Evolutionary conservation across 2,329 filamentous ascomycete species (phyloP).

Genomic region (Cladosporium cucumerinum): DNA sequence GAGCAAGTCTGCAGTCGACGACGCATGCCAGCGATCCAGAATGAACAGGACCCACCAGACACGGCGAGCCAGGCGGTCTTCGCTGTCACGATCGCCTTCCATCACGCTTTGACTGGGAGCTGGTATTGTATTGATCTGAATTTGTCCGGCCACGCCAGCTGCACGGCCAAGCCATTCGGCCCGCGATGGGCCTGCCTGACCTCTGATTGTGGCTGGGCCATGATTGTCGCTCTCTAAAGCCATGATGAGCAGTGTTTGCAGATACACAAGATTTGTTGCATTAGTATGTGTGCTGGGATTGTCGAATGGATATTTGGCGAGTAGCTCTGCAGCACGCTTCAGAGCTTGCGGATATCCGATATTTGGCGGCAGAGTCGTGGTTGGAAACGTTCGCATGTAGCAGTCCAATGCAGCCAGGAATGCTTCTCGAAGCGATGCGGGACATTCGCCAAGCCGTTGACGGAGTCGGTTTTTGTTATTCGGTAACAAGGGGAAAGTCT

Average conservation of each 20-base stretch:
- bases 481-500: constrained; percentile 64
- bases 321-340: constrained; percentile 43
- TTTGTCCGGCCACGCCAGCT: constrained; percentile 61
- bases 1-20: constrained; percentile 61
- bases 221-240: constrained; percentile 63
- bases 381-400: constrained; percentile 55
- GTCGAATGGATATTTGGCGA: constrained; percentile 46
- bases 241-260: constrained; percentile 65
- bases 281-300: constrained; percentile 40
- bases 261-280: constrained; percentile 52
- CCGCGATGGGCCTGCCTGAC: constrained; percentile 47
- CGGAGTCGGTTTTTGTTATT: constrained; percentile 55
- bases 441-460: constrained; percentile 55
- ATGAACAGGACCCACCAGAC: constrained; percentile 71
- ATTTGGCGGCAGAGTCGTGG: constrained; percentile 36
- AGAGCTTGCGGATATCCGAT: constrained; percentile 36
- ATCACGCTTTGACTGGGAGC: constrained; percentile 39
- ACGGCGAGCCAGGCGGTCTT: constrained; percentile 60
- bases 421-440: constrained; percentile 57
- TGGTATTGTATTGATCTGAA: constrained; percentile 57
- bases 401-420: constrained; percentile 62
- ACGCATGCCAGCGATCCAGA: constrained; percentile 70
- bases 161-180: constrained; percentile 61
- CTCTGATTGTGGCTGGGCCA: constrained; percentile 45
- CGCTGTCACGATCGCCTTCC: constrained; percentile 55